Evolutionary conservation across 1,284 basidiomycete species (phyloP).

Genomic region (Tremellales sp.): DNA sequence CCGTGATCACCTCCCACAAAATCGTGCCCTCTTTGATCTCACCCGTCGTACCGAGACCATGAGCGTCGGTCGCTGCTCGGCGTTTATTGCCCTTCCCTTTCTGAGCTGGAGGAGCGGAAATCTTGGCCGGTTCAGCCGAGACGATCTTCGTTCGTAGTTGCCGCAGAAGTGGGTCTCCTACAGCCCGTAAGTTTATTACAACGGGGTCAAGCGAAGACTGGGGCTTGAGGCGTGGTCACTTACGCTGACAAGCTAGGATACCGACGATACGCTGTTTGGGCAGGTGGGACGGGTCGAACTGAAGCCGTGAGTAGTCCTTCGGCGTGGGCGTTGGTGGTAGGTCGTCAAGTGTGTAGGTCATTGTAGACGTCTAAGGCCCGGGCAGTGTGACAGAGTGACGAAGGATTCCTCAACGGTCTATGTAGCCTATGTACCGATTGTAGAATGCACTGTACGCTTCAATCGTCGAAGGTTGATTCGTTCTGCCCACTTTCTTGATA

Average conservation of each 20-base stretch:
- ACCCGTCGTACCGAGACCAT: conserved; percentile 4
- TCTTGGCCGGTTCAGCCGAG: conserved; percentile 18
- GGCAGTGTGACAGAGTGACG: too few relatives aligned
- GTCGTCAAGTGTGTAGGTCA: conserved; percentile 33
- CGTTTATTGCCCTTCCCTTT: conserved; percentile 38
- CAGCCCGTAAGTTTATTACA: not conserved
- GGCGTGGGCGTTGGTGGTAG: conserved; percentile 36
- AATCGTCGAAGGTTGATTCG: too few relatives aligned
- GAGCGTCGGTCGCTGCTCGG: conserved; percentile 1
- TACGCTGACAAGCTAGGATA: conserved; percentile 49
- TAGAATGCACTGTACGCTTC: too few relatives aligned
- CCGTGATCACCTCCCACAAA: conserved; percentile 58
- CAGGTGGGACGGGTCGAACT: conserved; percentile 40
- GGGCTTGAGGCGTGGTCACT: too few relatives aligned
- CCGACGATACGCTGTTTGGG: conserved; percentile 46
- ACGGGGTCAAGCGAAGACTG: not conserved
- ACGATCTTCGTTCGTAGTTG: conserved; percentile 30
- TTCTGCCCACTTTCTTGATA: too few relatives aligned
- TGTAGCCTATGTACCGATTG: too few relatives aligned
- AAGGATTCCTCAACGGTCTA: too few relatives aligned
- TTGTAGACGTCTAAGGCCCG: conserved; percentile 10
- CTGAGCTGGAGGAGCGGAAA: conserved; percentile 30
- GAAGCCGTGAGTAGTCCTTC: conserved; percentile 40
- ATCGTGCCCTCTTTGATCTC: conserved; percentile 15
- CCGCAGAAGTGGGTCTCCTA: conserved; percentile 46